Percentiles rank a stretch among this genome's conserved stretches.
Conservation (phyloP, 148 eudicot genomes). For the Chenopodium berlandieri region DNA sequence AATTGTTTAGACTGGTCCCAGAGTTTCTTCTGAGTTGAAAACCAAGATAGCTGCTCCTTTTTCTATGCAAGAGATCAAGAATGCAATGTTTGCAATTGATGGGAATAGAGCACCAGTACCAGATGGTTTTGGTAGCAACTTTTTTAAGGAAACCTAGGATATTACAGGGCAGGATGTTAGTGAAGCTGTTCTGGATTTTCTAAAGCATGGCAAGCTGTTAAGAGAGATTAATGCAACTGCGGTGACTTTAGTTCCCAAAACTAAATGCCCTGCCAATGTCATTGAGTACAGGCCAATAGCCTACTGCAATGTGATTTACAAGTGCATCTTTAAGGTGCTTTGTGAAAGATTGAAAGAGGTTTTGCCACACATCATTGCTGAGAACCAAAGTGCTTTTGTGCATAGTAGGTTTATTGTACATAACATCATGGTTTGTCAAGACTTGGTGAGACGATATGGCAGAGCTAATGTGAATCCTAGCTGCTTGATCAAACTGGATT, state of each 20-base stretch:
- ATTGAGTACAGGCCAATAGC: background rate
- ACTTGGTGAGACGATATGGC: background rate
- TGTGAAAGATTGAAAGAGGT: background rate
- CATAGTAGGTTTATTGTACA: background rate
- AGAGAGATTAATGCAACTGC: background rate
- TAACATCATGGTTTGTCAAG: background rate
- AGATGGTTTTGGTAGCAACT: background rate
- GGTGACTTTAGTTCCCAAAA: background rate
- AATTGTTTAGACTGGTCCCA: accelerated
- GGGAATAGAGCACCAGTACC: background rate
- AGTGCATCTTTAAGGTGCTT: background rate
- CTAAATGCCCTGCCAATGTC: background rate
- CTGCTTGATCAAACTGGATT: background rate
- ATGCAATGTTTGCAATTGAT: background rate
- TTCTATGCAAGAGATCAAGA: background rate
- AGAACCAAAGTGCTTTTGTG: background rate
- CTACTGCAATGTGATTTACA: background rate
- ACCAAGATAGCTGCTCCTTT: accelerated
- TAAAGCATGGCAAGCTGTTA: background rate
- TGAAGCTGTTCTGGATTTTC: background rate
- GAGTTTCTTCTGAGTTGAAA: background rate
- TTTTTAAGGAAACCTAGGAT: background rate
- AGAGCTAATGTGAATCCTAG: background rate
- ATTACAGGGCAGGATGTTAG: background rate
- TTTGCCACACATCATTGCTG: background rate